A percentile compares a stretch with the other conserved stretches of the same genome.
These are phyloP conservation scores for Pythium chondricola DNA, from an alignment of 352 stramenopile genomes.

Conservation along the genomic window DNA sequence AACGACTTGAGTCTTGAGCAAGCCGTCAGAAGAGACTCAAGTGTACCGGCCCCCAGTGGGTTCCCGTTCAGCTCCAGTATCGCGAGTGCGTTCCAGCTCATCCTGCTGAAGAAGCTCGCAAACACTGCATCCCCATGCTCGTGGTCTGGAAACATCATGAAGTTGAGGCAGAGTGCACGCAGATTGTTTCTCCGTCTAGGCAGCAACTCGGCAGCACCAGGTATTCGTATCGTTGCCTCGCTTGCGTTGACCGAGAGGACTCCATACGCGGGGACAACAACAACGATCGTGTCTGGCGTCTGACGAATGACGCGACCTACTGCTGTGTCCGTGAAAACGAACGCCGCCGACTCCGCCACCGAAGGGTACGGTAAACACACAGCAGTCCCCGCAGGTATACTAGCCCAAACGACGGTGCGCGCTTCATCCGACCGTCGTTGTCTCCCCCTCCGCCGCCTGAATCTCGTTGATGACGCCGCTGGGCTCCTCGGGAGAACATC, in stretches of 20 bases:
- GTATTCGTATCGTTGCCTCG: too few species aligned
- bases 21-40: conserved; percentile 22
- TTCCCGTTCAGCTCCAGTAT: conserved; percentile 30
- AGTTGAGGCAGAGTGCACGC: conserved; percentile 27
- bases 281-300: background rate
- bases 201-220: too few species aligned
- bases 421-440: too few species aligned
- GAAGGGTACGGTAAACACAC: too few species aligned
- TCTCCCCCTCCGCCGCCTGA: too few species aligned
- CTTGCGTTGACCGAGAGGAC: background rate
- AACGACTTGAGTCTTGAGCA: conserved; percentile 30
- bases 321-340: background rate
- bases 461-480: too few species aligned
- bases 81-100: conserved; percentile 12
- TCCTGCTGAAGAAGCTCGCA: background rate
- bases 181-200: too few species aligned
- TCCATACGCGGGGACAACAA: conserved; percentile 1
- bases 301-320: background rate
- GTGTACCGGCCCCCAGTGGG: conserved; percentile 9
- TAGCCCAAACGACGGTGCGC: too few species aligned
- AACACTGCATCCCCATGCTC: conserved; percentile 3
- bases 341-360: too few species aligned
- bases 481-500: too few species aligned
- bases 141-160: conserved; percentile 15
- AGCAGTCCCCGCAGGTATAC: too few species aligned